Base-by-base conservation (phyloP, 345 rosid genomes). In the Toxicodendron radicans region DNA sequence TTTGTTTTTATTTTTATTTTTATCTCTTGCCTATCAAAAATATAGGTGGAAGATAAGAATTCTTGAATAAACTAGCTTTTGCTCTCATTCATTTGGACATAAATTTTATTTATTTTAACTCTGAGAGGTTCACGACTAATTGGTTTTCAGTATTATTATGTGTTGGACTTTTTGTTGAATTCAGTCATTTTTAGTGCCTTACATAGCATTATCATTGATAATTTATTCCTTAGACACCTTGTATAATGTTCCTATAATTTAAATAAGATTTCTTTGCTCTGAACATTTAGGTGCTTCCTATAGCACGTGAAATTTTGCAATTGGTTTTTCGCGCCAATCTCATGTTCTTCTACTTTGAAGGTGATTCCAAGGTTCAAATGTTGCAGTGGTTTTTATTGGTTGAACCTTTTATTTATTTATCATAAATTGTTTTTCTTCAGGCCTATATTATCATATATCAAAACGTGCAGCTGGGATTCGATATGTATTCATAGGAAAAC, bases 311-410 rank as follows among this genome's bases (percentile, higher is more conserved):
- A 76, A 69, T 89, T 79, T 78, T 93, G 83, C 99, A 90, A 81
- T 76, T 91, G 75, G 63, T 89, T 81, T 88, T 95, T 60, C 97
- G 98, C 60, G 84, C 95, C 58, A 95, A 95, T 79, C 85, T 91
- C 68, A 91, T 95, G 99, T 88, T 95, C 77, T 95, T 95, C 90
- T 93, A 95, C 86, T 95, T 93, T 73, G 97, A 95, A 95, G 99
- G 98, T 95, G 65, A 79, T 52, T 67, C n/a, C 46, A n/a, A 58
- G 83, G n/a, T 54, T 30, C 66, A 52, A 73, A 8, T 67, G 16
- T 52, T 59, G 17, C 51, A 27, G 33, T 63, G 58, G 60, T 41
- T 24, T 52, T 54, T 57, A 72, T 72, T 68, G 21, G 45, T 38
- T 43, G 14, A 53, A 62, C 49, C 17, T 64, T 27, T 70, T 53